These are phyloP conservation scores for Xylaria intraflava DNA, from an alignment of 495 filamentous ascomycete species.

Conservation along the genomic window DNA sequence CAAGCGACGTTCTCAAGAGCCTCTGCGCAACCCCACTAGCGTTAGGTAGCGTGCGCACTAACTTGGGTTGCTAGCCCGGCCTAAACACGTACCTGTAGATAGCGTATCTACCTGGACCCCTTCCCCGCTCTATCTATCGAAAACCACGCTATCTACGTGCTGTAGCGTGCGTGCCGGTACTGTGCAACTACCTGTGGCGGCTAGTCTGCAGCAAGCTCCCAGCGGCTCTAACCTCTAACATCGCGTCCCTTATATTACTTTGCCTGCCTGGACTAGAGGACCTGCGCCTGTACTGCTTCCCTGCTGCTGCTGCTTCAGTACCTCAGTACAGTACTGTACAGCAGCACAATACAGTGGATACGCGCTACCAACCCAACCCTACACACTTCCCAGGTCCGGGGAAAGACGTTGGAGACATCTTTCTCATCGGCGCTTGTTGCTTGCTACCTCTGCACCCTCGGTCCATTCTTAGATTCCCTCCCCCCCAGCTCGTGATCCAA, in stretches of 20 bases:
- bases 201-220: neutral
- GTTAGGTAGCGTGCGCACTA: neutral
- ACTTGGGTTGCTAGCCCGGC: no score
- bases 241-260: neutral
- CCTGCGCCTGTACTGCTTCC: no score
- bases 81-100: neutral
- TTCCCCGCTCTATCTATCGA: conserved; percentile 7
- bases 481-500: conserved; percentile 5
- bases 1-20: conserved; percentile 14
- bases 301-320: no score
- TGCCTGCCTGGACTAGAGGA: no score
- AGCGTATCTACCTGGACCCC: neutral
- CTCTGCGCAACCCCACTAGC: conserved; percentile 3
- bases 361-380: no score
- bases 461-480: neutral
- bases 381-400: conserved; percentile 2
- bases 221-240: conserved; percentile 8
- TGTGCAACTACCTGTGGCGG: conserved; percentile 6
- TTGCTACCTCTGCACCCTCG: conserved; percentile 4
- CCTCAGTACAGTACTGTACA: no score
- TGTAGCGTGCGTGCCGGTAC: no score
- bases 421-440: conserved; percentile 4
- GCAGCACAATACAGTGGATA: no score
- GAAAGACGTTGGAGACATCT: neutral
- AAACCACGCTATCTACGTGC: conserved; percentile 4